These are phyloP conservation scores for Talaromyces sp. DNA, from an alignment of 2,329 filamentous ascomycete genomes.

Conservation along the genomic window DNA sequence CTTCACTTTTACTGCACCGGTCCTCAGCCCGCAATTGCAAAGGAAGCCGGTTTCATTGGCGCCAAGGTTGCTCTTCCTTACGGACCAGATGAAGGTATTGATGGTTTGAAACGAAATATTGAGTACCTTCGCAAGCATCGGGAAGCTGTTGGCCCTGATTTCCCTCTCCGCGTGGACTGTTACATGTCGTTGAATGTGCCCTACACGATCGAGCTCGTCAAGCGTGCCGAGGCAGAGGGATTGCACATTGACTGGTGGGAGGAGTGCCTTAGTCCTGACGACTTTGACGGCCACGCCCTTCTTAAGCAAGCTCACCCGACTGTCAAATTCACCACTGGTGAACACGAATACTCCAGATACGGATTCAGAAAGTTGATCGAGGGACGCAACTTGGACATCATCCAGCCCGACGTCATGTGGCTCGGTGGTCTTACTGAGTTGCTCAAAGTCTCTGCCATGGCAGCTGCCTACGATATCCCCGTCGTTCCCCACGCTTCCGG, in stretches of 20 bases:
- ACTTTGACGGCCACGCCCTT: conserved; percentile 83
- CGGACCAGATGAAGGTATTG: conserved; percentile 80
- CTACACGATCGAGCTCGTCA: conserved; percentile 88
- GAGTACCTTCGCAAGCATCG: conserved; percentile 83
- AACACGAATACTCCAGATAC: conserved; percentile 92
- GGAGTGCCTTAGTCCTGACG: conserved; percentile 86
- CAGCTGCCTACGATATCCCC: conserved; percentile 87
- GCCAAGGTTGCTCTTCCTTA: conserved; percentile 88
- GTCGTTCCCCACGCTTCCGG: conserved; percentile 94
- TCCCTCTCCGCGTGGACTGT: conserved; percentile 92
- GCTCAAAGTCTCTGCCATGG: conserved; percentile 82
- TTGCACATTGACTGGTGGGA: conserved; percentile 97
- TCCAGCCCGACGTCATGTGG: conserved; percentile 98
- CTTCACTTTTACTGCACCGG: conserved; percentile 95
- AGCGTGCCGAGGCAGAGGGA: conserved; percentile 73
- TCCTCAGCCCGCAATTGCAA: conserved; percentile 75
- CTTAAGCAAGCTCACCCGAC: conserved; percentile 88
- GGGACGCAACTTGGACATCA: conserved; percentile 85
- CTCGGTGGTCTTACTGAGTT: conserved; percentile 89
- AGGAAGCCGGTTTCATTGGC: conserved; percentile 83
- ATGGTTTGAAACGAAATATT: conserved; percentile 81
- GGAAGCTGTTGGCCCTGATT: conserved; percentile 80
- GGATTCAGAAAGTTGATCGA: conserved; percentile 94
- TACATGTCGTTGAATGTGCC: conserved; percentile 94
- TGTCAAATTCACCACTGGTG: conserved; percentile 90